Evolutionary conservation across 2,329 filamentous ascomycete genomes (phyloP).

Genomic region (Diaporthe capsici): DNA sequence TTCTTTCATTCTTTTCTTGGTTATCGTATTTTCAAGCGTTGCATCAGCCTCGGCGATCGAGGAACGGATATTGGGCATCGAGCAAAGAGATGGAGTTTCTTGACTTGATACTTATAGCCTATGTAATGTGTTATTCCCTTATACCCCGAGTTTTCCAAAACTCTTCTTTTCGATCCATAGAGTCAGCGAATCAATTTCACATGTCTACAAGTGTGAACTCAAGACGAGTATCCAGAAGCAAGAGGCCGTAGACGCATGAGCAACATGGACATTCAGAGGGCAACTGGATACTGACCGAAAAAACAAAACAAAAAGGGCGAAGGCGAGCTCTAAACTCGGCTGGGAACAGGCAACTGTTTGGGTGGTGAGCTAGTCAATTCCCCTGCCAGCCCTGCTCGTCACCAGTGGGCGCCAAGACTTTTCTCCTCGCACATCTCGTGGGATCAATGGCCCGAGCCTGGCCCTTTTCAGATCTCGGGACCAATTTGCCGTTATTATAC

Average conservation of each 20-base stretch:
- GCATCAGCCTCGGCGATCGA: slow-evolving; percentile 29
- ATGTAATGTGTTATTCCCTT: slow-evolving; percentile 37
- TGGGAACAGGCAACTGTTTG: slow-evolving; percentile 1
- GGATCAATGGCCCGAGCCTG: slow-evolving; percentile 26
- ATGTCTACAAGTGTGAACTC: neutral
- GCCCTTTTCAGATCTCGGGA: slow-evolving; percentile 7
- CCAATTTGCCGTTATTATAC: slow-evolving; percentile 4
- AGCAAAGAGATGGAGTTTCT: slow-evolving; percentile 20
- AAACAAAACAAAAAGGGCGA: neutral
- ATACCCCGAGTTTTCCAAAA: slow-evolving; percentile 34
- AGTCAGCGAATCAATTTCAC: slow-evolving; percentile 26
- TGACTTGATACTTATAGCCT: slow-evolving; percentile 24
- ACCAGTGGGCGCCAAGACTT: slow-evolving; percentile 8
- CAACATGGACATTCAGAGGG: neutral
- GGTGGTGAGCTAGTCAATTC: neutral
- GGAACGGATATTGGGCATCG: neutral
- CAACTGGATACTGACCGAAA: no score
- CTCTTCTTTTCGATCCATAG: slow-evolving; percentile 24
- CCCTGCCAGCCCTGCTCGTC: slow-evolving; percentile 14
- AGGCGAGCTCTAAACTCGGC: neutral
- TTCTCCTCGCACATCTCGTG: slow-evolving; percentile 22
- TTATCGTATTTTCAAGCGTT: slow-evolving; percentile 26
- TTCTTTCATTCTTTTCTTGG: neutral
- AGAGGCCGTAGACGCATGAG: neutral
- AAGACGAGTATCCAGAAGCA: neutral